A percentile compares a stretch with the other conserved stretches of the same genome.
Evolutionary conservation across 2,329 filamentous ascomycete genomes (phyloP).

Genomic region (Zelopaecilomyces penicillatus): DNA sequence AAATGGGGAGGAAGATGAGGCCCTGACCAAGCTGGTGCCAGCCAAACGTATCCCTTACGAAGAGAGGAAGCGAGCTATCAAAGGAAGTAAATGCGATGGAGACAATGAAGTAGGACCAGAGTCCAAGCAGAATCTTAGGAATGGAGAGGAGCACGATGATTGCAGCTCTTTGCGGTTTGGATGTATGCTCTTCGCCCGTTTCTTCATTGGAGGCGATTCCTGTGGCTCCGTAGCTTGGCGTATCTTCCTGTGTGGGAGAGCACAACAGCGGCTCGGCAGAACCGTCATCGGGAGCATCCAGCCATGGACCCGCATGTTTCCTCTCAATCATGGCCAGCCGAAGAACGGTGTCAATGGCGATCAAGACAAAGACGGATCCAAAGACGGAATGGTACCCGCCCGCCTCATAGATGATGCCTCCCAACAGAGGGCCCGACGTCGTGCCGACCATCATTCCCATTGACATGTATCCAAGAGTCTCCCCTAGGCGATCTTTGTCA

Average conservation of each 20-base stretch:
- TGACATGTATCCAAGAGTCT: slow-evolving; percentile 6
- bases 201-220: neutral
- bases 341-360: slow-evolving; percentile 5
- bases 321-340: slow-evolving; percentile 8
- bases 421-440: slow-evolving; percentile 5
- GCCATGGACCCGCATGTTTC: neutral
- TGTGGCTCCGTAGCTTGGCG: neutral
- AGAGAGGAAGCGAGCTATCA: neutral
- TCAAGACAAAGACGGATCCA: slow-evolving; percentile 5
- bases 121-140: neutral
- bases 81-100: neutral
- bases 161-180: neutral
- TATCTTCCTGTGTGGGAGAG: neutral
- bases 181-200: neutral
- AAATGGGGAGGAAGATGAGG: neutral
- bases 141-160: neutral
- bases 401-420: slow-evolving; percentile 5
- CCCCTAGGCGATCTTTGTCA: slow-evolving; percentile 4
- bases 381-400: slow-evolving; percentile 7
- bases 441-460: slow-evolving; percentile 6
- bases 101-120: neutral
- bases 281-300: neutral
- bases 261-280: neutral
- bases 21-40: neutral
- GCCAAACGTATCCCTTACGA: neutral